These are phyloP conservation scores for Hanseniaspora vineae DNA, from an alignment of 805 yeast species.

Conservation along the genomic window DNA sequence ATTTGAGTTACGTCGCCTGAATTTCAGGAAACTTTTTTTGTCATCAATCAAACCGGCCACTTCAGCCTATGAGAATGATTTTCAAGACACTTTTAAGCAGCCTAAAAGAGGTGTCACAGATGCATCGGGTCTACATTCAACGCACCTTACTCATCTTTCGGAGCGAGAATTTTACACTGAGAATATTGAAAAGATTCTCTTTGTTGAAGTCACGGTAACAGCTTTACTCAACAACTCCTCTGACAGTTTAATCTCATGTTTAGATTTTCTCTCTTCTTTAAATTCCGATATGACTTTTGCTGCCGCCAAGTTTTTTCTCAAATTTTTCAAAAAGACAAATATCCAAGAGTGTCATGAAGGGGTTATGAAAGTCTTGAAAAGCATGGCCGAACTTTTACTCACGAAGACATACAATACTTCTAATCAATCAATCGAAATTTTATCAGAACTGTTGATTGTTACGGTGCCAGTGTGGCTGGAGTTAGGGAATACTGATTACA, in stretches of 20 bases:
- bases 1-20: neutral
- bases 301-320: neutral
- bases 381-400: neutral
- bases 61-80: too few relatives aligned
- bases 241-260: too few relatives aligned
- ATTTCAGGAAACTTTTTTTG: neutral
- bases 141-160: too few relatives aligned
- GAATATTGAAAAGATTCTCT: too few relatives aligned
- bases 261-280: too few relatives aligned
- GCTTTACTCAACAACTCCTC: too few relatives aligned
- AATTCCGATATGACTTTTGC: neutral
- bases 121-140: too few relatives aligned
- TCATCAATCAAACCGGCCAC: too few relatives aligned
- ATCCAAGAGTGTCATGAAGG: slow-evolving; percentile 1
- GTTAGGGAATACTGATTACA: slow-evolving; percentile 13
- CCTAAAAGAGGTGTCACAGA: too few relatives aligned
- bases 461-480: slow-evolving; percentile 17
- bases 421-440: slow-evolving; percentile 7
- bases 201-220: too few relatives aligned
- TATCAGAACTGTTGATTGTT: slow-evolving; percentile 11
- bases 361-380: neutral
- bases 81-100: too few relatives aligned
- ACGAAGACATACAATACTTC: slow-evolving; percentile 13
- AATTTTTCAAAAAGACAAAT: slow-evolving; percentile 9
- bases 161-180: too few relatives aligned